Evolutionary conservation across 176 grass and related monocot species (phyloP), one percentile per base, ranked within the genome.

Genomic region (Elymus sibiricus): DNA sequence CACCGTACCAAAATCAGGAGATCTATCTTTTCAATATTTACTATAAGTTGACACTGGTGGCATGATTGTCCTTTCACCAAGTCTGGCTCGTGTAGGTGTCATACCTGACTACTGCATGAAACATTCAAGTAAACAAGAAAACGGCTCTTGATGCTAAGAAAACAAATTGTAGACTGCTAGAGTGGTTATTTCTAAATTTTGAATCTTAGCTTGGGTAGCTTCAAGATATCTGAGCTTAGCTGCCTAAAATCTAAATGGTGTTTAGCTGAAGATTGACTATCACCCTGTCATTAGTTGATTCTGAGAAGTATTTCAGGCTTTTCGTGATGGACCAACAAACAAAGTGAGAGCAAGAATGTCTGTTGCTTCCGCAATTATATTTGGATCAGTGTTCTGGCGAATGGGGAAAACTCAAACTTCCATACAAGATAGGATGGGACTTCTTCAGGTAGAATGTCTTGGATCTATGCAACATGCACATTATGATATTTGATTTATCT

Each of bases 291-390:
- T 82, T 14, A 2, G 28, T 89, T 67, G 43, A 24, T 40, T 85
- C 22, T 83, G 74, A 79, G 80, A 80, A 15, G 51, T 91, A 35
- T 46, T 74, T 72, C 86, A 98, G 97, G 97, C 92, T 89, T 96
- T 88, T 91, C 88, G 92, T 91, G 97, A 98, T 87, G 94, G 92
- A 80, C 97, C 94, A 83, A 98, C 97, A 91, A 98, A 98, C 78
- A 98, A 94, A 87, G 94, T 98, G 75, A 94, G 97, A 89, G 80
- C 88, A 83, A 90, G 97, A 80, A 96, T 98, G 94, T 98, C 92
- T 79, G 84, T 98, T 86, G 94, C 94, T 87, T 96, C 97, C 90
- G 92, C 97, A 59, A 82, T 96, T 86, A 98, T 98, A 90, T 98
- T 98, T 82, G 97, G 97, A 78, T 98, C 94, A 12, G 94, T 98